A percentile compares a stretch with the other conserved stretches of the same genome.
Evolutionary conservation across 2,329 filamentous ascomycete genomes (phyloP).

Genomic region (Ophiostoma himal-ulmi): DNA sequence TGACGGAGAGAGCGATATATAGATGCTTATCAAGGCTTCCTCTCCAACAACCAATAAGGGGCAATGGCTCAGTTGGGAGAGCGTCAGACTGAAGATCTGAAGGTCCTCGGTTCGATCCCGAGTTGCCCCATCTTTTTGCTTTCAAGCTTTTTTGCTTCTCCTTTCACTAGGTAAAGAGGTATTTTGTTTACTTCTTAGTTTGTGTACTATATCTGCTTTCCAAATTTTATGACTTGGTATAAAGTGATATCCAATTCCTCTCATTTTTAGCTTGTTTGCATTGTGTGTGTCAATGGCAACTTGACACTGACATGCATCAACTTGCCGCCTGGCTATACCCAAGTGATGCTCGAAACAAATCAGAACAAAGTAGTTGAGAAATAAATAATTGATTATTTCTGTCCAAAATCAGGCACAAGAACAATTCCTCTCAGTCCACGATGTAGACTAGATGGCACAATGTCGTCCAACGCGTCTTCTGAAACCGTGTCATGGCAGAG

Average conservation of each 20-base stretch:
- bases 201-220: too few relatives aligned
- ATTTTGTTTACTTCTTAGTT: not conserved
- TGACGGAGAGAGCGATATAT: not conserved
- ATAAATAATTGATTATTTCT: not conserved
- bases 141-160: not conserved
- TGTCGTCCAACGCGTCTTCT: not conserved
- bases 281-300: not conserved
- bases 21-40: rapidly evolving
- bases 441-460: not conserved
- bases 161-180: not conserved
- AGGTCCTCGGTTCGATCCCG: slow-evolving; percentile 24
- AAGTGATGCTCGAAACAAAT: not conserved
- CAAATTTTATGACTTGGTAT: too few relatives aligned
- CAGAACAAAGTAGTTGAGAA: not conserved
- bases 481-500: not conserved
- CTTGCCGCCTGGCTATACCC: not conserved
- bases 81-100: slow-evolving; percentile 24
- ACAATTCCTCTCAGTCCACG: not conserved
- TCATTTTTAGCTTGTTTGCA: not conserved
- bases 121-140: slow-evolving; percentile 17
- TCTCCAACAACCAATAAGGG: not conserved
- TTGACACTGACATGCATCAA: not conserved
- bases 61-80: slow-evolving; percentile 24
- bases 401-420: not conserved
- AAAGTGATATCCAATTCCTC: not conserved